Conservation (phyloP, 2,329 filamentous ascomycete genomes). For the Beauveria brongniartii region DNA sequence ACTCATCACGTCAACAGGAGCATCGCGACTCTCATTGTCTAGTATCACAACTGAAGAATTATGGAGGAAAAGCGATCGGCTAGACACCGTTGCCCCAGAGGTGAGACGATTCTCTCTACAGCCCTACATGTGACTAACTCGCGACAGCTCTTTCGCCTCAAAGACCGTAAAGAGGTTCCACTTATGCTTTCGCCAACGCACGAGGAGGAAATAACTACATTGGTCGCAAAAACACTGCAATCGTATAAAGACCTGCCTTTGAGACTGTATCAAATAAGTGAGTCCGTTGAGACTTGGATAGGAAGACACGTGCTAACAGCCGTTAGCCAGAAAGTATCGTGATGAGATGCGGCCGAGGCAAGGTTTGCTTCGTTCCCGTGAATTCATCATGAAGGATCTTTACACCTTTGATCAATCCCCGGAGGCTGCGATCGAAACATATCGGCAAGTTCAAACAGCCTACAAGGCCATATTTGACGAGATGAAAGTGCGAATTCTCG, state of each 20-base stretch:
- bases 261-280: constrained; percentile 82
- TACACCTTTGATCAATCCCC: constrained; percentile 81
- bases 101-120: constrained; percentile 32
- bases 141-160: constrained; percentile 64
- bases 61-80: constrained; percentile 76
- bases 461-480: constrained; percentile 76
- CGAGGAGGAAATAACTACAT: constrained; percentile 86
- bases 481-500: constrained; percentile 72
- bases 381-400: constrained; percentile 97
- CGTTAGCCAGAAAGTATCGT: constrained; percentile 76
- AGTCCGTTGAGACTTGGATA: constrained; percentile 20
- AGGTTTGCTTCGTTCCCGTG: constrained; percentile 76
- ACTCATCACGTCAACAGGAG: constrained; percentile 38
- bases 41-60: constrained; percentile 77
- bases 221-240: constrained; percentile 64
- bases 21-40: constrained; percentile 75
- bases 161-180: constrained; percentile 66
- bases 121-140: constrained; percentile 16
- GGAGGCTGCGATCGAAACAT: constrained; percentile 68
- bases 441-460: constrained; percentile 61
- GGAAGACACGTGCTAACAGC: constrained; percentile 14
- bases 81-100: constrained; percentile 66
- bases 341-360: constrained; percentile 86
- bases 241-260: constrained; percentile 85
- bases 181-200: constrained; percentile 87